Conservation (phyloP, 148 eudicot species). For the Gaultheria prostrata region DNA sequence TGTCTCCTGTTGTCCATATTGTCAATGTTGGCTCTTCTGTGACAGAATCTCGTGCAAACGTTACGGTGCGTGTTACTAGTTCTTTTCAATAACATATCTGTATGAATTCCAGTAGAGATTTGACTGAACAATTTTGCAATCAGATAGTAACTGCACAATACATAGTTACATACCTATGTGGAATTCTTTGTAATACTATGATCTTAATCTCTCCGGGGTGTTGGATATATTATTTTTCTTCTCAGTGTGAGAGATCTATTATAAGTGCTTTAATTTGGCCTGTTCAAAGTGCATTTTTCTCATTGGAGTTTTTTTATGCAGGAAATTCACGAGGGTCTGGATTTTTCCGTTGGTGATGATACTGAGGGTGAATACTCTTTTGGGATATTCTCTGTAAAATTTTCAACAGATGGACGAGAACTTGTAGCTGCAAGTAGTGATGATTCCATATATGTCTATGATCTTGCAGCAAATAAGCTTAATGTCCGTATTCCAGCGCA, state of each 20-base stretch:
- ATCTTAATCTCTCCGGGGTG: background rate
- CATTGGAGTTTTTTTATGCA: slow-evolving; percentile 26
- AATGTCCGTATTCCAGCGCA: slow-evolving; percentile 68
- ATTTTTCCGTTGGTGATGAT: slow-evolving; percentile 50
- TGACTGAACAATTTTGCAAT: background rate
- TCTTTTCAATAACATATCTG: background rate
- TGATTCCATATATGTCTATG: slow-evolving; percentile 71
- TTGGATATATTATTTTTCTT: background rate
- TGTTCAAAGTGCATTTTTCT: background rate
- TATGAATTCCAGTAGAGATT: background rate
- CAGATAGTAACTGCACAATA: background rate
- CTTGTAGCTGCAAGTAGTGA: slow-evolving; percentile 82
- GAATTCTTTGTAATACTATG: background rate
- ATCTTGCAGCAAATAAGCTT: slow-evolving; percentile 58
- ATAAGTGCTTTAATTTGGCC: background rate
- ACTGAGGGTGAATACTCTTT: slow-evolving; percentile 50
- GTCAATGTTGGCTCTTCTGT: slow-evolving; percentile 67
- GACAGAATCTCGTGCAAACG: slow-evolving; percentile 72
- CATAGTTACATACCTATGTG: background rate
- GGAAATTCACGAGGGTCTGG: slow-evolving; percentile 91
- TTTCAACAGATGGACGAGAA: slow-evolving; percentile 83
- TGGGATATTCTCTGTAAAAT: slow-evolving; percentile 82
- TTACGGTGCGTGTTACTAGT: slow-evolving; percentile 51
- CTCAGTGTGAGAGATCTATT: background rate
- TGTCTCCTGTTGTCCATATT: slow-evolving; percentile 80